Base-by-base conservation (phyloP, 2,329 filamentous ascomycete genomes). In the Sclerotinia subarctica region DNA sequence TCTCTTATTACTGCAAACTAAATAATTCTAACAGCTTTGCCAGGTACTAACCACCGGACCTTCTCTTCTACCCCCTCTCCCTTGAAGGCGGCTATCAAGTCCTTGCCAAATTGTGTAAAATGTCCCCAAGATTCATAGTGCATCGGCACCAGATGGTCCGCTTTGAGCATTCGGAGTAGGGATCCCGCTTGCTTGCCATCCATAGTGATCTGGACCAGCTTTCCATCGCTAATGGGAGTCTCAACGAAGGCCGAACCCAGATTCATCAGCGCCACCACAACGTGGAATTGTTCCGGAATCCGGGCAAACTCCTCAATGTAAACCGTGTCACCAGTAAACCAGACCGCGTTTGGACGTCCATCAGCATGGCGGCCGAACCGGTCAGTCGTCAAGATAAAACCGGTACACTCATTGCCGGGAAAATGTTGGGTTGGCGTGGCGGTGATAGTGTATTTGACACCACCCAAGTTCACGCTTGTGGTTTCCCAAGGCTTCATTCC, bases 291-390 rank as follows among this genome's bases (percentile, higher is more conserved):
- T 11, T 63, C 44, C 2, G 24, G 7, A 10, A 63, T 52, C 59
- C 32, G 32, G 17, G 24, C 26, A n/a, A 63, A 24, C 8, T 35
- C 59, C 21, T 63, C 59, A 10, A 63, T 35, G 10, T 49, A 52
- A 17, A 63, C 59, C 7, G 59, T 63, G 24, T 63, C 59, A 17
- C 59, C 59, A 15, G 44, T 32, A 26, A 63, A 63, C 26, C 51
- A 63, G 8, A 63, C 35, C 4, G 59, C 59, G 8, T 63, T 49
- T 10, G 47, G 47, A n/a, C 21, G 21, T n/a, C 47, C 47, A n/a
- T 49, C 47, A 49, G 8, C 7, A n/a, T 21, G 11, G 11, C 4
- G 10, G 21, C 47, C 47, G n/a, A 49, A 49, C 21, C 47, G 21
- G 1, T 63, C 10, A 29, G 59, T 63, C 13, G 26, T 46, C 29